Base-by-base conservation (phyloP, 2,329 filamentous ascomycete species). In the Corinectria fuckeliana region DNA sequence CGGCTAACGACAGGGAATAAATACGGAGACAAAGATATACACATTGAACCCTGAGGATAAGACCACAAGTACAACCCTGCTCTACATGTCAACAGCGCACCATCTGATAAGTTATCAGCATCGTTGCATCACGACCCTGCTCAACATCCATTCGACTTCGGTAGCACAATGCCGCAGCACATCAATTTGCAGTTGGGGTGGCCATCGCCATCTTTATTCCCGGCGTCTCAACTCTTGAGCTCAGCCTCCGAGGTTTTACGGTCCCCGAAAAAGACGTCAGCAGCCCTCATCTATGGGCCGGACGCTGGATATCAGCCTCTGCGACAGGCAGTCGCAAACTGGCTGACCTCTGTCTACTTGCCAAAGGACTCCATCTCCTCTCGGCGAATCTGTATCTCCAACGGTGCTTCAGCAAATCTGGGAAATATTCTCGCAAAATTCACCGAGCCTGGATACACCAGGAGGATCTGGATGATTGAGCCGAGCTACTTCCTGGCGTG, bases 401-500 rank as follows among this genome's bases (percentile, higher is more conserved):
- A 56, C 16, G 64, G 64, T 10, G 64, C 64, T 4, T 65, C 62
- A 1, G 48, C 25, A 7, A 63, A 61, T 36, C 51, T 50, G 18
- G 48, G 21, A 1, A 63, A 63, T 16, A 57, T 61, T n/a, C 55
- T 66, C 1, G 23, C 45, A 4, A 55, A 51, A 7, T 89, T 86
- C 66, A 85, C 87, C 0, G 87, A 90, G 68, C 85, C 86, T 1
- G 69, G 77, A 3, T 88, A 85, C 69, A 90, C 87, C 9, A 77
- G 81, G 34, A 81, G 82, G 69, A 77, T 89, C 20, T 89, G 85
- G 83, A 81, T 89, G 73, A 82, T 88, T 1, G 81, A 83, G 23
- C 87, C 87, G 4, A 83, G 82, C 2, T 90, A 89, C 70, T 85
- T 87, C 74, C 76, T 88, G 11, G 85, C 83, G 0, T 88, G 86